Base-by-base conservation (phyloP, 163 green algal genomes). In the Coccomyxa subellipsoidea region DNA sequence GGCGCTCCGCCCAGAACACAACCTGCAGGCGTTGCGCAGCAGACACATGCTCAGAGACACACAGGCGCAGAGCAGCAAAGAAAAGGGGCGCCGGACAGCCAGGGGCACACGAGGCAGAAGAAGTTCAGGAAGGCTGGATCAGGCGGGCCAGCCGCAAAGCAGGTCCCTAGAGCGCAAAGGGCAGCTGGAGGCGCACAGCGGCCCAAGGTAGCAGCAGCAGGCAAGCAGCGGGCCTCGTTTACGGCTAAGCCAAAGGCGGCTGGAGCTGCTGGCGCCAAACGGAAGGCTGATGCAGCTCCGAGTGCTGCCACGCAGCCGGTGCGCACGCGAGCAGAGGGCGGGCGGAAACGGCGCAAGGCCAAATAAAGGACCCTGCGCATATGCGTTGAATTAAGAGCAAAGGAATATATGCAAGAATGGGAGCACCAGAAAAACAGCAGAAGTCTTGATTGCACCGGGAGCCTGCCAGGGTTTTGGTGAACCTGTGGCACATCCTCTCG, bases 311-410 rank as follows among this genome's bases (percentile, higher is more conserved):
- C 12, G 47, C 47, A 66, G 81, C 59, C 81, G 18, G 4, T 66
- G 76, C 76, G 88, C 2, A 88, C 79, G 10, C 81, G 90, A 10
- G 89, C 89, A 54, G 87, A 93, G 53, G 90, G 89, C 59, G 90
- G 90, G 15, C 75, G 90, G 21, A 93, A 93, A 59, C 85, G 90
- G 7, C 83, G 89, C 31, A 92, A 86, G 36, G 87, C 21, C 47
- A 59, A 59, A 8, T 59, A 18, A 59, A 59, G 40, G 8, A 10
- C 23, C 15, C 4, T 12, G 15, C 1, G 15, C 23, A 18, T 18
- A 59, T 7, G 47, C 47, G 23, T 59, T 5, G 25, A 15, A 12
- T 34, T 34, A 71, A 25, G n/a, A n/a, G n/a, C n/a, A n/a, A n/a
- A n/a, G n/a, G n/a, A n/a, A n/a, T n/a, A n/a, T n/a, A n/a, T n/a